phyloP scores from a whole-genome alignment of 768 basidiomycete species.

The Suillus ampliporus region DNA sequence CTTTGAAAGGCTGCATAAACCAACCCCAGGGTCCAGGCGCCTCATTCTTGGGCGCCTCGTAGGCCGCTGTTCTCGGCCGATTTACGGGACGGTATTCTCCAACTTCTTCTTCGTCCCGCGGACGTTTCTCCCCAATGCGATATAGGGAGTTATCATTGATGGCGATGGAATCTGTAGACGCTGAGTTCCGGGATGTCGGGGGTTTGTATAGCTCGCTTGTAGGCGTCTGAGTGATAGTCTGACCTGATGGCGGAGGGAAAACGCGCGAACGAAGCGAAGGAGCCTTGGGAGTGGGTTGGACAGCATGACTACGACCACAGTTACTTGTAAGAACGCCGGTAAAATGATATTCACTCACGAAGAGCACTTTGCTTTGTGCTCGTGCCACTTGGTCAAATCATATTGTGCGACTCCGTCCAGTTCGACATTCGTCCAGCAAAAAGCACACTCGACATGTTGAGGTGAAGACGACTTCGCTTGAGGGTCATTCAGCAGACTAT shows the following conservation, averaged over 20 bases:
- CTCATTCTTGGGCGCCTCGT: slow-evolving; percentile 50
- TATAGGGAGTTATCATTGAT: slow-evolving; percentile 33
- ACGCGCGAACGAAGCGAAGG: slow-evolving; percentile 21
- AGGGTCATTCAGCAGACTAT: slow-evolving; percentile 66
- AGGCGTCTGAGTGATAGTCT: slow-evolving; percentile 21
- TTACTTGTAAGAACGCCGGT: not conserved
- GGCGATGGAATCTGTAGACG: slow-evolving; percentile 46
- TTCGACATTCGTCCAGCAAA: slow-evolving; percentile 52
- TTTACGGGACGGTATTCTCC: slow-evolving; percentile 51
- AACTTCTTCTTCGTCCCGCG: slow-evolving; percentile 48
- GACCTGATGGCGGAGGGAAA: slow-evolving; percentile 25
- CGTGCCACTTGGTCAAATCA: slow-evolving; percentile 63
- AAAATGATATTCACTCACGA: slow-evolving; percentile 34
- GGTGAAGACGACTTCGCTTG: slow-evolving; percentile 58
- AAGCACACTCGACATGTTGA: slow-evolving; percentile 53
- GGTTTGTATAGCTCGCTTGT: slow-evolving; percentile 19
- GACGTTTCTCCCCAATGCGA: slow-evolving; percentile 50
- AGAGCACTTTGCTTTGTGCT: slow-evolving; percentile 61
- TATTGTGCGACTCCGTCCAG: slow-evolving; percentile 61
- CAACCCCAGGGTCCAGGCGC: slow-evolving; percentile 57
- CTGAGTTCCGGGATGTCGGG: slow-evolving; percentile 18
- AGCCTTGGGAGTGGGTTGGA: slow-evolving; percentile 28
- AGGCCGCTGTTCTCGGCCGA: slow-evolving; percentile 57
- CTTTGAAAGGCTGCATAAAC: slow-evolving; percentile 66
- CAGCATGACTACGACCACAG: slow-evolving; percentile 10